A percentile compares a stretch with the other conserved stretches of the same genome.
Evolutionary conservation across 176 grass and related monocot species (phyloP).

Genomic region (Juncus effusus): DNA sequence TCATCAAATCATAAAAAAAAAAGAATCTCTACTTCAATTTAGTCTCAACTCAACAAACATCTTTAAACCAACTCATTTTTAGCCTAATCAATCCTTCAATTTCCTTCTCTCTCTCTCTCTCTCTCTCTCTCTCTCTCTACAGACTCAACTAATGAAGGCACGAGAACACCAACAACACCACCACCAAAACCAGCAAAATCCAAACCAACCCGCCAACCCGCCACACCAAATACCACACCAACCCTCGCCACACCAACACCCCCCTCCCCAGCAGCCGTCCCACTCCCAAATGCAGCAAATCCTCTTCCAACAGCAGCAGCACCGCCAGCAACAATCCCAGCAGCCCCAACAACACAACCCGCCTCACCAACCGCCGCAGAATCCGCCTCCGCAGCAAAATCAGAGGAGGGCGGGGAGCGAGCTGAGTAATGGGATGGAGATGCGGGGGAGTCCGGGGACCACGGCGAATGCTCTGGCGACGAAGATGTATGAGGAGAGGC

Average conservation of each 20-base stretch:
- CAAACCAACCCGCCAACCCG: constrained; percentile 25
- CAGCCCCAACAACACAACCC: constrained; percentile 46
- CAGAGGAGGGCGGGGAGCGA: constrained; percentile 56
- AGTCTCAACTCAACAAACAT: too few relatives aligned
- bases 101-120: neutral
- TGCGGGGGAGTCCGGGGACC: constrained; percentile 63
- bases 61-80: too few relatives aligned
- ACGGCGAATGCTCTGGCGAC: constrained; percentile 88
- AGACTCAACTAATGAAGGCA: constrained; percentile 93
- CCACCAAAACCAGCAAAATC: constrained; percentile 36
- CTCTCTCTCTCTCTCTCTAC: neutral
- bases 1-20: too few relatives aligned
- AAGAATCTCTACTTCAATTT: too few relatives aligned
- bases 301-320: constrained; percentile 43
- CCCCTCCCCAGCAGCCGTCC: constrained; percentile 11
- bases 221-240: constrained; percentile 49
- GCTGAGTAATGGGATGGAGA: constrained; percentile 66
- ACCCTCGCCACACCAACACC: constrained; percentile 5
- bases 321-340: constrained; percentile 62
- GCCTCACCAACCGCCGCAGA: constrained; percentile 4
- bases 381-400: constrained; percentile 23
- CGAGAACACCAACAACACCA: constrained; percentile 75
- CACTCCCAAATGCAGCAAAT: constrained; percentile 32
- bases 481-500: constrained; percentile 92
- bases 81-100: too few relatives aligned